Conservation (phyloP, 805 yeast genomes). For the Yarrowia sp. region DNA sequence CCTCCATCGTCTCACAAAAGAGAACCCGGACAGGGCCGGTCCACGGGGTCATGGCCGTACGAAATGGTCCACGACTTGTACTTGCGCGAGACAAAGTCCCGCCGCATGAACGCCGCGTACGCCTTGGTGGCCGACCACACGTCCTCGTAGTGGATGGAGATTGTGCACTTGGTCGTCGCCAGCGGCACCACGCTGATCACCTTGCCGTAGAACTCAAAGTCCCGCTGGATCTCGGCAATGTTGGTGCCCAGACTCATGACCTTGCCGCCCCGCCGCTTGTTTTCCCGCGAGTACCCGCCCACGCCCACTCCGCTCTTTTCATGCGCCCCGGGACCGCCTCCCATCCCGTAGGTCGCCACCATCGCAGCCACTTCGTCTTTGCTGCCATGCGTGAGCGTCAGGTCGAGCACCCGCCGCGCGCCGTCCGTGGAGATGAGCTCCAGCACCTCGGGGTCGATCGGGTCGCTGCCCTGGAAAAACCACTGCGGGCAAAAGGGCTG, state of each 20-base stretch:
- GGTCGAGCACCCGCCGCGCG: slow-evolving; percentile 12
- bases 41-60: slow-evolving; percentile 31
- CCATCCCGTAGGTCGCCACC: slow-evolving; percentile 20
- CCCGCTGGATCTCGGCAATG: slow-evolving; percentile 32
- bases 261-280: slow-evolving; percentile 34
- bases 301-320: background rate
- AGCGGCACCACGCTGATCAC: slow-evolving; percentile 34
- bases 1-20: background rate
- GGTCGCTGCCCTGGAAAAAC: slow-evolving; percentile 27
- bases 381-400: slow-evolving; percentile 11
- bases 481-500: slow-evolving; percentile 36
- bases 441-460: slow-evolving; percentile 19
- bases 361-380: slow-evolving; percentile 27
- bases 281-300: slow-evolving; percentile 12
- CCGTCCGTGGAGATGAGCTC: slow-evolving; percentile 29
- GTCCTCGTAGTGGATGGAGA: slow-evolving; percentile 33
- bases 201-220: slow-evolving; percentile 33
- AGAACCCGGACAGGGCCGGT: slow-evolving; percentile 37
- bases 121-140: slow-evolving; percentile 38
- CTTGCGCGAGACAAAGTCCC: slow-evolving; percentile 30
- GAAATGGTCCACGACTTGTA: slow-evolving; percentile 21
- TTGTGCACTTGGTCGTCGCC: slow-evolving; percentile 22
- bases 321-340: background rate
- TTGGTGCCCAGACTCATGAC: slow-evolving; percentile 28
- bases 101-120: slow-evolving; percentile 11